A percentile compares a stretch with the other conserved stretches of the same genome.
These are phyloP conservation scores for Dimocarpus longan DNA, from an alignment of 345 rosid genomes.

Conservation along the genomic window DNA sequence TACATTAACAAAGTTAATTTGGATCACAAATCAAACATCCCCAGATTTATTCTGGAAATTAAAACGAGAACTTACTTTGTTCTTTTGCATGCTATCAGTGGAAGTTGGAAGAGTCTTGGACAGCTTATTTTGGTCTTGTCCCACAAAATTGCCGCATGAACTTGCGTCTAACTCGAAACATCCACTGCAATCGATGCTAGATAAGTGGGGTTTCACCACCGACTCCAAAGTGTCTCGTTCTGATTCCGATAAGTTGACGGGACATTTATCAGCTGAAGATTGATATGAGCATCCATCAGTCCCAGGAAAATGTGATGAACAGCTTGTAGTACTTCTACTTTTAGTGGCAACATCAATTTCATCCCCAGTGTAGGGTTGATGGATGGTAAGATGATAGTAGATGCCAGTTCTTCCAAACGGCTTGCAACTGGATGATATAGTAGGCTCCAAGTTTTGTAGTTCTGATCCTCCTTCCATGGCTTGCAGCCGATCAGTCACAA, in stretches of 20 bases:
- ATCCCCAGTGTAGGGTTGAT: not conserved
- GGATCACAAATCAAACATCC: not conserved
- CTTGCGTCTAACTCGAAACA: not conserved
- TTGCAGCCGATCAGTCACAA: no score
- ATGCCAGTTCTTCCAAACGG: not conserved
- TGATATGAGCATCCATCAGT: no score
- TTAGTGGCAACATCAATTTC: no score
- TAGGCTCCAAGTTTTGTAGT: not conserved
- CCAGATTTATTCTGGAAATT: not conserved
- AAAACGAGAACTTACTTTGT: not conserved
- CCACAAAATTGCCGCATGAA: not conserved
- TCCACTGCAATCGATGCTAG: not conserved
- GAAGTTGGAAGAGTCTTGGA: no score
- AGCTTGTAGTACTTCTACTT: no score
- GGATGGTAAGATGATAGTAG: not conserved
- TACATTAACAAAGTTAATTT: no score
- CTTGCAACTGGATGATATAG: not conserved
- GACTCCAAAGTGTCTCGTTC: conserved; percentile 11
- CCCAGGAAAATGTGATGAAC: no score
- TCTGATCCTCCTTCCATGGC: no score
- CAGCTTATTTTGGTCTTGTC: not conserved
- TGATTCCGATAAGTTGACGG: not conserved
- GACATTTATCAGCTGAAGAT: not conserved
- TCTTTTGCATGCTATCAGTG: not conserved
- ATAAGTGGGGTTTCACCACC: not conserved